phyloP scores from a whole-genome alignment of 768 basidiomycete species.

The Candolleomyces eurysporus region DNA sequence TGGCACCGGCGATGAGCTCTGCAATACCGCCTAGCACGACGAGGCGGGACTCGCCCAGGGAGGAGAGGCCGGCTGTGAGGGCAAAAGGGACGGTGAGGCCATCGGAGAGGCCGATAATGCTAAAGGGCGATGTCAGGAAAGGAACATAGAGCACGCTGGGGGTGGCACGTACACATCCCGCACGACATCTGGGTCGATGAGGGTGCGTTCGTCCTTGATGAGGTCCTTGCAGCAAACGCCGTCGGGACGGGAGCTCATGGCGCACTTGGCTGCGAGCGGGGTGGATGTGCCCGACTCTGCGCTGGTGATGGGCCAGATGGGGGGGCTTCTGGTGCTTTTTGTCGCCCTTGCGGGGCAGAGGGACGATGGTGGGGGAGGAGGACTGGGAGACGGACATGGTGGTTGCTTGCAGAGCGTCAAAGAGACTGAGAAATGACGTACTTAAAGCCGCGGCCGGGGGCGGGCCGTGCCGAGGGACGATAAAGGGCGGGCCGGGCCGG shows the following conservation, averaged over 20 bases:
- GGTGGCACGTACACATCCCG: constrained; percentile 70
- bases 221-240: constrained; percentile 90
- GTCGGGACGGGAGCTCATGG: constrained; percentile 46
- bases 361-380: constrained; percentile 26
- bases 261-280: constrained; percentile 59
- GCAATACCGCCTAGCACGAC: constrained; percentile 94
- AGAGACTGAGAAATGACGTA: constrained; percentile 1
- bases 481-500: no score
- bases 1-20: constrained; percentile 93
- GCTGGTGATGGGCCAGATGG: constrained; percentile 64
- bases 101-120: constrained; percentile 88
- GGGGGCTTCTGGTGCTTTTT: constrained; percentile 40
- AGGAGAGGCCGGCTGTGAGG: constrained; percentile 83
- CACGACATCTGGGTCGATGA: constrained; percentile 84
- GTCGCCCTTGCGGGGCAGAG: constrained; percentile 30
- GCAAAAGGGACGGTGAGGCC: constrained; percentile 93
- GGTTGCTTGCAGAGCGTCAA: neutral
- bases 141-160: neutral
- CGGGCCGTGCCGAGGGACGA: neutral
- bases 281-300: constrained; percentile 35
- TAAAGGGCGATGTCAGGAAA: constrained; percentile 22
- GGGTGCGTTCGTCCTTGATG: constrained; percentile 75
- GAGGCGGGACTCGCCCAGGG: constrained; percentile 85
- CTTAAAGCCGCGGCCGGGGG: neutral
- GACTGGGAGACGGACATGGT: constrained; percentile 18